phyloP scores from a whole-genome alignment of 2,329 filamentous ascomycete species.

The Neocucurbitaria cava region DNA sequence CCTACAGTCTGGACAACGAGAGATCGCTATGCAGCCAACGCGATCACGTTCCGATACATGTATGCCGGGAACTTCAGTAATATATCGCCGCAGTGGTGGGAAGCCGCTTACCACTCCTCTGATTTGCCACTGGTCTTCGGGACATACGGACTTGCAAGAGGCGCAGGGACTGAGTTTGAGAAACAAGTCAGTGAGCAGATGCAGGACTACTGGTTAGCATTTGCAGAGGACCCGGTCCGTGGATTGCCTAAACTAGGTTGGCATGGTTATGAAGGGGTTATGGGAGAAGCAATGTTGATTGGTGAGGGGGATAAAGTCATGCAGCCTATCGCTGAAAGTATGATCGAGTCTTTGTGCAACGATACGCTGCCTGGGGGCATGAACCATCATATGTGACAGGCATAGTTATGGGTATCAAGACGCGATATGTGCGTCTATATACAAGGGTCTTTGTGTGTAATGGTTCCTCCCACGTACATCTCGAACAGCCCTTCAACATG shows the following conservation, averaged over 20 bases:
- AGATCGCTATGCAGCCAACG: constrained; percentile 6
- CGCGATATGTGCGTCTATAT: no score
- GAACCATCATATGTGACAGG: no score
- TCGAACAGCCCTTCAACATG: no score
- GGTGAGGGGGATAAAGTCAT: no score
- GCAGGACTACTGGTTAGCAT: constrained; percentile 42
- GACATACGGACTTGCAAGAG: constrained; percentile 19
- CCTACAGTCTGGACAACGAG: constrained; percentile 18
- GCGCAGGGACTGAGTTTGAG: constrained; percentile 26
- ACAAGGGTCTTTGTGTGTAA: no score
- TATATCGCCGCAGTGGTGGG: constrained; percentile 12
- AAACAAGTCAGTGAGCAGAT: constrained; percentile 37
- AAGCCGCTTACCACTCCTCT: constrained; percentile 23
- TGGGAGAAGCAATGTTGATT: no score
- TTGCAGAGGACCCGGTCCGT: constrained; percentile 35
- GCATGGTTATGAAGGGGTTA: constrained; percentile 2
- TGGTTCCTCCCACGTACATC: no score
- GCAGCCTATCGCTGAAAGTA: no score
- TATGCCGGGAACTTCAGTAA: constrained; percentile 19
- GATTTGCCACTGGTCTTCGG: constrained; percentile 30
- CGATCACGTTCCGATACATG: constrained; percentile 17
- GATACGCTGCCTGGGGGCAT: no score
- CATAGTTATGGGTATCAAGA: no score
- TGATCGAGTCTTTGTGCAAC: no score
- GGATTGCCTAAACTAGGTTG: constrained; percentile 34